These are phyloP conservation scores for Paramecium biaurelia DNA, from an alignment of 73 alveolate species.

Conservation along the genomic window DNA sequence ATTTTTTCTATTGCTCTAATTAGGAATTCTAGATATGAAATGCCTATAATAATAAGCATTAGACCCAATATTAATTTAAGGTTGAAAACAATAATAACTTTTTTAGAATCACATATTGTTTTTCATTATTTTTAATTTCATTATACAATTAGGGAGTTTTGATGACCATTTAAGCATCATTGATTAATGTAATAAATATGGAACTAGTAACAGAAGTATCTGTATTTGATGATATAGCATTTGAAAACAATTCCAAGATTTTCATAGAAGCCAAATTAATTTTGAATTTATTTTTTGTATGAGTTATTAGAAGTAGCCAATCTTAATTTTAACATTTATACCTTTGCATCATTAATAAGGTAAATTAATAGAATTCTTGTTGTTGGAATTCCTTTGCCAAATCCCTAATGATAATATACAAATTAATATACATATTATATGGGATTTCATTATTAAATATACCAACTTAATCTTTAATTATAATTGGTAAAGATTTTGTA, in stretches of 20 bases:
- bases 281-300: background rate
- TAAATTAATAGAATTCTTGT: background rate
- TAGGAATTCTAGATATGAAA: background rate
- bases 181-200: background rate
- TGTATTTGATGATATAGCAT: background rate
- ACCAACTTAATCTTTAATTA: background rate
- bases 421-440: background rate
- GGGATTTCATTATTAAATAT: background rate
- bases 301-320: background rate
- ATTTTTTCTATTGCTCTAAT: background rate
- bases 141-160: background rate
- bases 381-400: background rate
- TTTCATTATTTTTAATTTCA: background rate
- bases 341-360: background rate
- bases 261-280: background rate
- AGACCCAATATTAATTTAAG: background rate
- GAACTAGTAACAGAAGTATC: background rate
- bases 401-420: background rate
- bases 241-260: background rate
- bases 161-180: background rate
- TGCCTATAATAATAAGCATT: background rate
- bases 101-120: background rate
- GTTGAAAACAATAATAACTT: background rate
- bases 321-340: background rate
- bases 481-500: background rate